Base-by-base conservation (phyloP, 2,329 filamentous ascomycete species). In the Epichloe elymi region DNA sequence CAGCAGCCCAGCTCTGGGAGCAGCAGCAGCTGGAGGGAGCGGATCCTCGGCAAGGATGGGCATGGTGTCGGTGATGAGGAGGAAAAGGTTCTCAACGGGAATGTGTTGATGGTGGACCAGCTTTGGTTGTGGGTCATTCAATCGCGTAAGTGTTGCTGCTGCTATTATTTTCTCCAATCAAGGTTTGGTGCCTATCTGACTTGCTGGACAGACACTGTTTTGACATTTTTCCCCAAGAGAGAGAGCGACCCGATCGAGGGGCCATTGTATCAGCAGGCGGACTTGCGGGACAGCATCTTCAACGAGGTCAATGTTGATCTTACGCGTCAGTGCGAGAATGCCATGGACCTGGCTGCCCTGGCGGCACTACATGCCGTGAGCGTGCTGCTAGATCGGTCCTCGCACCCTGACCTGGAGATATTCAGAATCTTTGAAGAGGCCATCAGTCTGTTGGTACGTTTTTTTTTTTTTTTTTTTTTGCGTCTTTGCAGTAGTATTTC, bases 381-480 rank as follows among this genome's bases (percentile, higher is more conserved):
- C 1, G 79, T 83, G 0, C 67, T 84, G 1, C 67, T 84, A 0
- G 79, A 83, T 26, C 68, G 75, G 26, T 72, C 78, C 0, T 75
- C 78, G 0, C 78, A 83, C 56, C 76, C 75, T 0, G 78, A 83
- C 45, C 65, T 84, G 0, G 78, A 84, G 53, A 70, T 83, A 0
- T 80, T 83, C 52, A 74, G 79, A 2, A 79, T 84, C 1, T 83
- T 84, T 45, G 79, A 83, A 56, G 80, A 84, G 54, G 80, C 79
- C 5, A 79, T 84, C 35, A 80, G 79, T 12, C 75, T 82, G 20
- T 58, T 83, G 55, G 79, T 82, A 61, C 44, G 67, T 52, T 0
- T 8, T 6, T 39, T 4, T 10, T n/a, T 39, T 8, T 3, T 8
- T 23, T 23, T 2, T 20, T 20, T 4, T 20, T 20, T 4, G 23